phyloP scores from a whole-genome alignment of 257 asterid species.

The Oldenlandia corymbosa region DNA sequence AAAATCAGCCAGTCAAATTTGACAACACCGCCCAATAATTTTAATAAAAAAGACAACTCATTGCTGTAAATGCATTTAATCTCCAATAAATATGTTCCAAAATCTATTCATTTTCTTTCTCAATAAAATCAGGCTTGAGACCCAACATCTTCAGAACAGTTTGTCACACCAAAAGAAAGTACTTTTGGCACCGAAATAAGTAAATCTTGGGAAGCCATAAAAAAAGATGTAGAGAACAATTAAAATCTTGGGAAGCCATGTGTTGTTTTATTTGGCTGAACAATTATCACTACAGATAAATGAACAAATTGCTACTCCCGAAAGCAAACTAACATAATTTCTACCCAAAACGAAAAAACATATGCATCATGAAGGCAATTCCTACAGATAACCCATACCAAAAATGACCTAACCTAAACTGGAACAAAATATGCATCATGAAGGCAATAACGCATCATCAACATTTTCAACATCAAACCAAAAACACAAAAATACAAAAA shows the following conservation, averaged over 20 bases:
- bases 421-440: not conserved
- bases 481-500: not conserved
- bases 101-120: not conserved
- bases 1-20: constrained; percentile 24
- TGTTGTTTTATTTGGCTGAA: not conserved
- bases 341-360: not conserved
- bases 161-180: not conserved
- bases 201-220: not conserved
- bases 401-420: not conserved
- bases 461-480: not conserved
- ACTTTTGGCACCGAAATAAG: not conserved
- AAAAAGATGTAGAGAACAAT: not conserved
- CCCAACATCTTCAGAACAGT: not conserved
- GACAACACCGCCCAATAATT: constrained; percentile 13
- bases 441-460: not conserved
- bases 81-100: not conserved
- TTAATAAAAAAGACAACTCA: not conserved
- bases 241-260: not conserved
- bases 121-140: not conserved
- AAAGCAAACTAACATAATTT: not conserved
- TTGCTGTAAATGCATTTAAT: not conserved
- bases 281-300: not conserved
- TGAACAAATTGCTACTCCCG: not conserved
- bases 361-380: not conserved
- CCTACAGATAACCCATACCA: no score